phyloP scores from a whole-genome alignment of 176 grass and related monocot genomes.

The Cocos nucifera region DNA sequence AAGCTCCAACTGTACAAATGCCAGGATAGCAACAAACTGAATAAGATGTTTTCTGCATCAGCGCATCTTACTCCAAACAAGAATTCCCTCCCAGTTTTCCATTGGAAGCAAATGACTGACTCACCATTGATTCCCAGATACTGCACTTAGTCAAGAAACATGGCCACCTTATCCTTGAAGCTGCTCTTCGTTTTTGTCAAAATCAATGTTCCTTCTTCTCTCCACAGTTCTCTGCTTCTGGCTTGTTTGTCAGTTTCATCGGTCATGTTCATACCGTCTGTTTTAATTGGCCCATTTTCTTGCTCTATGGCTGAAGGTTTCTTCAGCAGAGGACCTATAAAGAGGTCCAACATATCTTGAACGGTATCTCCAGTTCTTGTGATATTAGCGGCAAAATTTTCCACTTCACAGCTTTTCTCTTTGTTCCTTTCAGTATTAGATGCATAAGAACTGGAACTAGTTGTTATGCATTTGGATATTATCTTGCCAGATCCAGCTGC shows the following conservation, averaged over 20 bases:
- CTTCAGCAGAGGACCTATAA: constrained; percentile 50
- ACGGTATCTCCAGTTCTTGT: constrained; percentile 39
- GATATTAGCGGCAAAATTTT: constrained; percentile 3
- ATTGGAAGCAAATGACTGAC: no score
- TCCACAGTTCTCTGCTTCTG: constrained; percentile 7
- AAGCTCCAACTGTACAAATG: no score
- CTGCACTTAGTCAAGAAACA: constrained; percentile 25
- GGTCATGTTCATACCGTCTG: not conserved
- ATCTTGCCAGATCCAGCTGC: constrained; percentile 15
- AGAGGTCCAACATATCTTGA: constrained; percentile 73
- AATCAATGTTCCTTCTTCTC: constrained; percentile 15
- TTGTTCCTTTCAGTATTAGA: constrained; percentile 11
- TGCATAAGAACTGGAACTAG: constrained; percentile 2
- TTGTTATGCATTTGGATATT: constrained; percentile 25
- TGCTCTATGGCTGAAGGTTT: constrained; percentile 26
- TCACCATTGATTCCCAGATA: no score
- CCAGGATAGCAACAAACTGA: no score
- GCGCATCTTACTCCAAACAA: no score
- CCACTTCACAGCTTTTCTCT: constrained; percentile 14
- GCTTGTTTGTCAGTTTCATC: constrained; percentile 19
- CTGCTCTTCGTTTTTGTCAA: constrained; percentile 67
- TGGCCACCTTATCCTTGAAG: constrained; percentile 64
- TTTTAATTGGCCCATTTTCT: constrained; percentile 12
- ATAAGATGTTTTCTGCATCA: no score
- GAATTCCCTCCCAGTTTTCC: no score